Evolutionary conservation across 1,139 yeast genomes (phyloP), one percentile per base, ranked within the genome.

Genomic region (Suhomyces bribrorum): DNA sequence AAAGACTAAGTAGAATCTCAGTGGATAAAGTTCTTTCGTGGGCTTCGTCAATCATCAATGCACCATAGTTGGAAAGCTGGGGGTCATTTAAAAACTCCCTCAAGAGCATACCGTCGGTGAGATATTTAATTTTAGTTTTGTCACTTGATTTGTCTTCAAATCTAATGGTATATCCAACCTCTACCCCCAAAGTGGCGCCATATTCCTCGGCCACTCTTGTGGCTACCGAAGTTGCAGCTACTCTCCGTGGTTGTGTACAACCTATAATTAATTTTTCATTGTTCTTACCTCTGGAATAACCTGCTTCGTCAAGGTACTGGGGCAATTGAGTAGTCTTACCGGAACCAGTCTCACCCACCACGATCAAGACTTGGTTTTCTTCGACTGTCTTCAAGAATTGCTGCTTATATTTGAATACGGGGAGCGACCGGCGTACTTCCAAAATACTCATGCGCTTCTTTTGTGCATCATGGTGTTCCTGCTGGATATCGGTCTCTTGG

Each of bases 251-350:
- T 59, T 92, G 98, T 0, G 98, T 92, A 57, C 97, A 89, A 0
- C 94, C 97, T 7, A 92, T 78, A 32, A 75, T 77, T 43, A 67
- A 45, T n/a, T 26, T 30, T 12, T 29, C 11, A 3, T 31, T 26
- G n/a, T 31, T 23, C 3, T 46, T 44, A 1, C 77, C 78, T 14
- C 63, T 54, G 5, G 88, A 73, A 49, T 82, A 86, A 0, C 96
- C 96, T 14, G 83, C 88, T 54, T 89, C 96, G 49, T 80, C 77
- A 17, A 92, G 66, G 55, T 81, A 92, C 53, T 92, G 97, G 0
- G 97, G 97, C 9, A 92, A 64, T 61, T 92, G 97, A 0, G 98
- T 92, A 0, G 98, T 92, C 53, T 92, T 92, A 51, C 98, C 98
- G 0, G 97, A 89, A 32, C 98, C 98, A 0, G 98, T 92, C 57